A percentile compares a stretch with the other conserved stretches of the same genome.
These are phyloP conservation scores for Polygonum aviculare DNA, from an alignment of 148 eudicot genomes.

Conservation along the genomic window DNA sequence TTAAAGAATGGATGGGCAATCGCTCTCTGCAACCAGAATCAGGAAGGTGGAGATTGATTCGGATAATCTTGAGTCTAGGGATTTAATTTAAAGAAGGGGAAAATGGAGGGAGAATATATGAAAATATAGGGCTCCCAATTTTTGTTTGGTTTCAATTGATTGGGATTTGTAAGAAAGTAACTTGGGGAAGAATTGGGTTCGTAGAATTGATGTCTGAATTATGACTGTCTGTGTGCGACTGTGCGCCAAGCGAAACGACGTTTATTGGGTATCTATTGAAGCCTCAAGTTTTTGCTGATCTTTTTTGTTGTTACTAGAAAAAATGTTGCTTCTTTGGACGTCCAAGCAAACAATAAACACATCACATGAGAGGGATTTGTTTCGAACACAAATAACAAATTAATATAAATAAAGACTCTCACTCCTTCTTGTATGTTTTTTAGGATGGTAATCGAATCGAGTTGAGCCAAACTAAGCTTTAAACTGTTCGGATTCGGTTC, in stretches of 20 bases:
- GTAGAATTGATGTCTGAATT: neutral
- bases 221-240: neutral
- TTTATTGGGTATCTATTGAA: neutral
- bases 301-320: neutral
- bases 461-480: no score
- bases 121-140: neutral
- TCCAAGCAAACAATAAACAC: no score
- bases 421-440: no score
- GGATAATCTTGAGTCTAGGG: neutral
- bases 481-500: no score
- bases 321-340: no score
- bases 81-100: neutral
- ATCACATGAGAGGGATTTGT: no score
- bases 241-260: neutral
- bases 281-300: neutral
- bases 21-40: neutral
- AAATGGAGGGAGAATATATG: neutral
- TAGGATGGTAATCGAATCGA: no score
- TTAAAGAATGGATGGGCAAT: neutral
- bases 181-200: neutral
- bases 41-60: neutral
- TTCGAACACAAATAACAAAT: no score
- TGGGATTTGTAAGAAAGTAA: neutral
- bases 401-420: no score
- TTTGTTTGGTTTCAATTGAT: conserved; percentile 3